These are phyloP conservation scores for Cercospora berteroae DNA, from an alignment of 2,329 filamentous ascomycete genomes.

Conservation along the genomic window DNA sequence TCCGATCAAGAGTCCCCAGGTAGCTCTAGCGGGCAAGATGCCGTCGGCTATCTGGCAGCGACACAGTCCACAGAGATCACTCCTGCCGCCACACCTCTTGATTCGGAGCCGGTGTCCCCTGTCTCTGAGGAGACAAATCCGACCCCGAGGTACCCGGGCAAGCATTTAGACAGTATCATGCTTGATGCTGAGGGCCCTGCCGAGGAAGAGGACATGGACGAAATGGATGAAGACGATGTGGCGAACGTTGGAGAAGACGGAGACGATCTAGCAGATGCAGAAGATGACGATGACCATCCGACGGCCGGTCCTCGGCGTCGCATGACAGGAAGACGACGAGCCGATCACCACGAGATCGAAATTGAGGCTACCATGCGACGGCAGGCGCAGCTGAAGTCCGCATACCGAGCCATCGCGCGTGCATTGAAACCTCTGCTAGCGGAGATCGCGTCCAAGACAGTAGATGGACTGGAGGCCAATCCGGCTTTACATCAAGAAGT, in stretches of 20 bases:
- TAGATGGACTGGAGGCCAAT: conserved; percentile 58
- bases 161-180: conserved; percentile 18
- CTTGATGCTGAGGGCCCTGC: conserved; percentile 16
- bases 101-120: conserved; percentile 25
- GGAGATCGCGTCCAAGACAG: conserved; percentile 61
- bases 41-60: conserved; percentile 14
- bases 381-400: conserved; percentile 64
- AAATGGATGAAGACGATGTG: conserved; percentile 22
- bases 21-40: conserved; percentile 26
- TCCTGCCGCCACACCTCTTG: conserved; percentile 23
- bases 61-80: conserved; percentile 28
- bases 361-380: conserved; percentile 53
- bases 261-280: conserved; percentile 30
- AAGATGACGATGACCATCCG: conserved; percentile 27
- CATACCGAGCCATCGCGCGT: conserved; percentile 62
- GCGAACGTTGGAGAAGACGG: conserved; percentile 23
- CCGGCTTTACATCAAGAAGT: conserved; percentile 54
- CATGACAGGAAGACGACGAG: conserved; percentile 44
- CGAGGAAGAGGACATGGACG: conserved; percentile 20
- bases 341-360: conserved; percentile 47
- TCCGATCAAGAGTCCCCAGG: conserved; percentile 18
- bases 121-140: conserved; percentile 24
- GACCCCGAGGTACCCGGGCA: conserved; percentile 15
- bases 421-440: conserved; percentile 63
- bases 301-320: conserved; percentile 22